Percentiles rank a stretch among this genome's conserved stretches.
phyloP scores from a whole-genome alignment of 768 basidiomycete genomes.

The Kwoniella sp. region DNA sequence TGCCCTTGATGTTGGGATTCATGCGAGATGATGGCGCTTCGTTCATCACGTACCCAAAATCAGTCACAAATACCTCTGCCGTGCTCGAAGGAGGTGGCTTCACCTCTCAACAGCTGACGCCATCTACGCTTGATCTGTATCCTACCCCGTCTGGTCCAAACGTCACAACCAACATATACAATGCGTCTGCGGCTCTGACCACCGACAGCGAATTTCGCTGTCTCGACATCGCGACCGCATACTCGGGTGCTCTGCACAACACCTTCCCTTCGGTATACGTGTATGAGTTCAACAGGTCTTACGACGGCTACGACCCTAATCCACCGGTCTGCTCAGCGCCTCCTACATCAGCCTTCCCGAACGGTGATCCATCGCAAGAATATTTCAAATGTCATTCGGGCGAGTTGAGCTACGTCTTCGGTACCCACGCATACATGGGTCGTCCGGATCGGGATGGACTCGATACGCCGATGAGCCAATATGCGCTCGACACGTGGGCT shows the following conservation, averaged over 20 bases:
- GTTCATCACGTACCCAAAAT: slow-evolving; percentile 59
- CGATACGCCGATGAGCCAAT: slow-evolving; percentile 61
- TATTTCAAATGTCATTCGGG: slow-evolving; percentile 55
- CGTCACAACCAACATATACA: slow-evolving; percentile 59
- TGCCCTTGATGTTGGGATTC: slow-evolving; percentile 62
- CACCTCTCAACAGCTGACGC: slow-evolving; percentile 28
- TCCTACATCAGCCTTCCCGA: slow-evolving; percentile 58
- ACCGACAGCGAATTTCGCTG: slow-evolving; percentile 62
- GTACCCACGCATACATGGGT: slow-evolving; percentile 57
- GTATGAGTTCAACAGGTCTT: slow-evolving; percentile 61
- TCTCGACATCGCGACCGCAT: slow-evolving; percentile 62
- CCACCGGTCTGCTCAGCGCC: slow-evolving; percentile 61
- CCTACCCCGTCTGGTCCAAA: slow-evolving; percentile 57
- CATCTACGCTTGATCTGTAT: slow-evolving; percentile 58
- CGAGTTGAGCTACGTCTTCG: slow-evolving; percentile 55
- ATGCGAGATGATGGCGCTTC: slow-evolving; percentile 63
- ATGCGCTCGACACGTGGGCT: slow-evolving; percentile 60
- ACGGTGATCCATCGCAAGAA: slow-evolving; percentile 58
- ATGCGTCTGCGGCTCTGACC: slow-evolving; percentile 60
- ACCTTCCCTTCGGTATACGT: slow-evolving; percentile 60
- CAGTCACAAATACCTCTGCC: slow-evolving; percentile 30
- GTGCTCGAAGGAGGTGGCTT: slow-evolving; percentile 29
- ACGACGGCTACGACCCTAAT: slow-evolving; percentile 60
- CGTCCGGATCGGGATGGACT: slow-evolving; percentile 60
- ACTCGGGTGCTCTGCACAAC: slow-evolving; percentile 59